These are phyloP conservation scores for Kodamaea sp. DNA, from an alignment of 1,139 yeast genomes.

Conservation along the genomic window DNA sequence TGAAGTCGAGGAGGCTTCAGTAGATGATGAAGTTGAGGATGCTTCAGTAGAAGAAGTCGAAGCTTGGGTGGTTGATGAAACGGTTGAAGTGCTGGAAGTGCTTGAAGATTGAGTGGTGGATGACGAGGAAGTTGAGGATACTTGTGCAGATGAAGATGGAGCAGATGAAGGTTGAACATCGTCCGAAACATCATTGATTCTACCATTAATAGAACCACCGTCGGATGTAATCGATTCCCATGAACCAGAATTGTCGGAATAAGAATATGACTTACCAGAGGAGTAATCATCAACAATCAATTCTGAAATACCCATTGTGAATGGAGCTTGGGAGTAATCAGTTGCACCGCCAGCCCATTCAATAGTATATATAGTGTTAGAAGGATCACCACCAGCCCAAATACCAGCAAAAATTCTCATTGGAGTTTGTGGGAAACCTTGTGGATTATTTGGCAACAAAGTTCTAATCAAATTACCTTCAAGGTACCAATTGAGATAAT, in stretches of 20 bases:
- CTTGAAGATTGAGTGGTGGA: conserved; percentile 5
- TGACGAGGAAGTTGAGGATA: conserved; percentile 2
- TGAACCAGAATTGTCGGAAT: conserved; percentile 57
- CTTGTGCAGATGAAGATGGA: background rate
- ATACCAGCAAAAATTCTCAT: conserved; percentile 44
- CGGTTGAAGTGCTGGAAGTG: conserved; percentile 2
- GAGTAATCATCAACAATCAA: conserved; percentile 33
- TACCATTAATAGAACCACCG: conserved; percentile 64
- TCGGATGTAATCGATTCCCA: conserved; percentile 66
- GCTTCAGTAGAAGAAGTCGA: conserved; percentile 1
- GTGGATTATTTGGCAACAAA: conserved; percentile 29
- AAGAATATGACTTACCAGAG: conserved; percentile 34
- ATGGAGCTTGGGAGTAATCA: conserved; percentile 38
- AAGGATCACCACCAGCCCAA: conserved; percentile 43
- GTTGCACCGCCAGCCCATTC: conserved; percentile 32
- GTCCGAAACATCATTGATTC: conserved; percentile 42
- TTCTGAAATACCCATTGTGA: conserved; percentile 29
- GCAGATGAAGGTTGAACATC: conserved; percentile 21
- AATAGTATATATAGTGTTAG: conserved; percentile 45
- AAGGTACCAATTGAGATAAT: conserved; percentile 37
- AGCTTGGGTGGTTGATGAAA: conserved; percentile 4
- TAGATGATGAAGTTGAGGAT: conserved; percentile 5
- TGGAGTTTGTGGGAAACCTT: conserved; percentile 51
- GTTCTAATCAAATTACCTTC: conserved; percentile 45
- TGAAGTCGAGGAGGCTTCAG: conserved; percentile 2